Evolutionary conservation across 2,329 filamentous ascomycete species (phyloP).

Genomic region (Aureobasidium leucospermi): DNA sequence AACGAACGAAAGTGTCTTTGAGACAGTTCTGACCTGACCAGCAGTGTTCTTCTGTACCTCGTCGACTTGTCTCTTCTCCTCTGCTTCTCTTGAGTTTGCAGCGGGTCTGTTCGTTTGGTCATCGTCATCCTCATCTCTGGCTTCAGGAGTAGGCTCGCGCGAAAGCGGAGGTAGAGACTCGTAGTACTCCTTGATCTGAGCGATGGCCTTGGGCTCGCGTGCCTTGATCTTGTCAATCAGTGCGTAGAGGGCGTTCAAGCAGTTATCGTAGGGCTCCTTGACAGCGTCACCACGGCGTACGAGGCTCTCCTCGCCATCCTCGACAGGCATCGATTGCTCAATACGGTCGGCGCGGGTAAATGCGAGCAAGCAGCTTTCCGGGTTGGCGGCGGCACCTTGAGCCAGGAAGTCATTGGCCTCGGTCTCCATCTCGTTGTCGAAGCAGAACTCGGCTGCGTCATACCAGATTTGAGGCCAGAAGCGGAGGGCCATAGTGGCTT

Average conservation of each 20-base stretch:
- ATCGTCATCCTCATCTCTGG: constrained; percentile 48
- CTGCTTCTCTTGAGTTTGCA: constrained; percentile 39
- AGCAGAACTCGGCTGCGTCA: constrained; percentile 88
- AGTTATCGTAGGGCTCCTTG: constrained; percentile 72
- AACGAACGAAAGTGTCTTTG: constrained; percentile 78
- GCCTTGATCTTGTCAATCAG: constrained; percentile 65
- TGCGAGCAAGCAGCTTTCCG: constrained; percentile 83
- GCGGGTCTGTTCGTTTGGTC: constrained; percentile 29
- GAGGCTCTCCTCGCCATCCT: constrained; percentile 62
- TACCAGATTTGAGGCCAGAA: constrained; percentile 98
- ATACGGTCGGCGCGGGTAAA: constrained; percentile 85
- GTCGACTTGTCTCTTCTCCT: constrained; percentile 49
- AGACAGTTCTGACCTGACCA: constrained; percentile 67
- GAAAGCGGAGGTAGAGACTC: constrained; percentile 32
- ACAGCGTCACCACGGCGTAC: constrained; percentile 62
- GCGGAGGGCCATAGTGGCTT: constrained; percentile 83
- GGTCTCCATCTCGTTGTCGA: constrained; percentile 62
- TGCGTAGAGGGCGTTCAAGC: constrained; percentile 81
- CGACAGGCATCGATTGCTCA: constrained; percentile 65
- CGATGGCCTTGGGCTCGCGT: constrained; percentile 56
- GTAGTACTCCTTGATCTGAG: constrained; percentile 49
- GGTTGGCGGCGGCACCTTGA: constrained; percentile 80
- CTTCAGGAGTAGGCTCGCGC: constrained; percentile 32
- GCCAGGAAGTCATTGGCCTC: constrained; percentile 73
- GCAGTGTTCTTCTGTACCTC: constrained; percentile 58